A percentile compares a stretch with the other conserved stretches of the same genome.
Evolutionary conservation across 108 stramenopile species (phyloP).

Genomic region (Aurantiochytrium sp.): DNA sequence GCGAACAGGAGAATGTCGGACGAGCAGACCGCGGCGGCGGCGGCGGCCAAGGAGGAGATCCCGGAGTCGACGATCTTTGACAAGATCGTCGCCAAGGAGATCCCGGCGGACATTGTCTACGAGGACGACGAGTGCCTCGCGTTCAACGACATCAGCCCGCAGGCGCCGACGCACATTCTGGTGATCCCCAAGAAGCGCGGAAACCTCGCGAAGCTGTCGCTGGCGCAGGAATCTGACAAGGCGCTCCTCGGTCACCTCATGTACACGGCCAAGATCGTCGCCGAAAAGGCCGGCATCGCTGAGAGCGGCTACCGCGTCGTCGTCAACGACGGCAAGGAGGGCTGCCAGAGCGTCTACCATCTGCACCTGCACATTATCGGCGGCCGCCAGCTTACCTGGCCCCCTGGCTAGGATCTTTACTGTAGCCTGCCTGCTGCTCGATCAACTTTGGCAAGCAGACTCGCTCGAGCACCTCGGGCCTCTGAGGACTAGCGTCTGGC

Average conservation of each 20-base stretch:
- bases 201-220: slow-evolving; percentile 80
- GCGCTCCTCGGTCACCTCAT: slow-evolving; percentile 88
- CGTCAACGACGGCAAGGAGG: slow-evolving; percentile 60
- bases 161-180: slow-evolving; percentile 85
- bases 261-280: slow-evolving; percentile 58
- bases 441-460: neutral
- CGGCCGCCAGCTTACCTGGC: slow-evolving; percentile 54
- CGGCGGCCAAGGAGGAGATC: neutral
- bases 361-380: slow-evolving; percentile 55
- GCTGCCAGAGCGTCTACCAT: slow-evolving; percentile 59
- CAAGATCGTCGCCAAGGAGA: slow-evolving; percentile 80
- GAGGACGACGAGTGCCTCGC: slow-evolving; percentile 83
- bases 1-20: neutral
- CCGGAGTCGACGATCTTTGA: slow-evolving; percentile 77
- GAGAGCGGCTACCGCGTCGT: slow-evolving; percentile 40
- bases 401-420: slow-evolving; percentile 53
- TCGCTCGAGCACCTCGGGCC: no score
- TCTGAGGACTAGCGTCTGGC: no score
- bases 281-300: neutral
- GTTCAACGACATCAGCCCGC: slow-evolving; percentile 87
- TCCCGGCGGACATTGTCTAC: slow-evolving; percentile 84
- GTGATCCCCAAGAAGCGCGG: slow-evolving; percentile 93
- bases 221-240: slow-evolving; percentile 81
- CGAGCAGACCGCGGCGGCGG: neutral
- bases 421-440: no score